phyloP scores from a whole-genome alignment of 306 rosid species.

The Trifolium repens region DNA sequence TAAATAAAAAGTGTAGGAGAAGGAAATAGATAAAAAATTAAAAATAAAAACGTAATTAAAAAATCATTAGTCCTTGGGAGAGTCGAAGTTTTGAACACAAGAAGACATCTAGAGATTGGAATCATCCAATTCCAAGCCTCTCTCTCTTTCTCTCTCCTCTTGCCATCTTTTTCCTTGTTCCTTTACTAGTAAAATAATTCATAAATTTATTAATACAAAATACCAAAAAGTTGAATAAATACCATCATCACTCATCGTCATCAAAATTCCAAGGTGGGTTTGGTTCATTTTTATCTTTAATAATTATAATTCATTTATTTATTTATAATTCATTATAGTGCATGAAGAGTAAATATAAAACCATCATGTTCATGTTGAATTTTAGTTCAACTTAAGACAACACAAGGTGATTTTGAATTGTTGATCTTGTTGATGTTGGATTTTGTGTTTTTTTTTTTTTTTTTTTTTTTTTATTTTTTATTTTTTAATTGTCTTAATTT shows the following conservation, averaged over 20 bases:
- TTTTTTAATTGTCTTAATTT: not conserved
- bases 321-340: not conserved
- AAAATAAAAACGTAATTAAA: too few species aligned
- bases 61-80: not conserved
- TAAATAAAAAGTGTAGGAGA: too few species aligned
- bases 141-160: slow-evolving; percentile 29
- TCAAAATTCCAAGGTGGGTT: slow-evolving; percentile 50
- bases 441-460: not conserved
- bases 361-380: slow-evolving; percentile 7
- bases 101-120: slow-evolving; percentile 69
- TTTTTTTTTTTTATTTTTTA: not conserved
- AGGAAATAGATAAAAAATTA: too few species aligned
- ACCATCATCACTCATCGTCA: slow-evolving; percentile 41
- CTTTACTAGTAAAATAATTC: slow-evolving; percentile 34
- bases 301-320: not conserved
- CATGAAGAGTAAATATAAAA: slow-evolving; percentile 3
- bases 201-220: slow-evolving; percentile 31
- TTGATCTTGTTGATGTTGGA: slow-evolving; percentile 41
- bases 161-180: not conserved
- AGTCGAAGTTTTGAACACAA: slow-evolving; percentile 57
- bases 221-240: not conserved
- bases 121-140: slow-evolving; percentile 31
- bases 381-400: slow-evolving; percentile 29
- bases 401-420: slow-evolving; percentile 5
- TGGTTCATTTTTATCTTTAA: slow-evolving; percentile 37